A percentile compares a stretch with the other conserved stretches of the same genome.
phyloP scores from a whole-genome alignment of 1,284 basidiomycete species.

The Phellopilus nigrolimitatus region DNA sequence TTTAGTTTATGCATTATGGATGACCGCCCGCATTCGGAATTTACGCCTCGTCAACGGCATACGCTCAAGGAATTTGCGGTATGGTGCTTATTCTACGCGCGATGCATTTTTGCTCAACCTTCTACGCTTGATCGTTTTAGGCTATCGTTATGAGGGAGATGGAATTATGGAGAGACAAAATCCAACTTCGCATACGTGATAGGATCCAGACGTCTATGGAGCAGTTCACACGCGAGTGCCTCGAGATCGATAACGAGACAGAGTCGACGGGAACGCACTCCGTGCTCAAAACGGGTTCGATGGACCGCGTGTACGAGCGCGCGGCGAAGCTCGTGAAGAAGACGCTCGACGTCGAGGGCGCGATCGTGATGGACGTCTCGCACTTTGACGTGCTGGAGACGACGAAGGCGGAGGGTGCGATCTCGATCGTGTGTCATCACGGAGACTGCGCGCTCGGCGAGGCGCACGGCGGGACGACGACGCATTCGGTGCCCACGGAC shows the following conservation, averaged over 20 bases:
- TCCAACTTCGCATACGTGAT: conserved; percentile 86
- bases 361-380: conserved; percentile 88
- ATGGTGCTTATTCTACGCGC: conserved; percentile 24
- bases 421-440: conserved; percentile 57
- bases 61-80: conserved; percentile 91
- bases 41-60: conserved; percentile 84
- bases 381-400: conserved; percentile 86
- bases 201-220: conserved; percentile 96
- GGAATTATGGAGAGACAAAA: conserved; percentile 94
- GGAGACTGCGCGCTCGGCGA: conserved; percentile 29
- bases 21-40: conserved; percentile 78
- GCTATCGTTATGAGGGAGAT: conserved; percentile 94
- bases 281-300: conserved; percentile 42
- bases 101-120: not conserved
- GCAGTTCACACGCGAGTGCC: conserved; percentile 89
- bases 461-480: conserved; percentile 40
- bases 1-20: conserved; percentile 79
- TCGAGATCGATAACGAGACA: conserved; percentile 79
- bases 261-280: conserved; percentile 27
- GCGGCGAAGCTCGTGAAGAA: conserved; percentile 85
- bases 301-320: conserved; percentile 84
- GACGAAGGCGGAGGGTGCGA: conserved; percentile 58
- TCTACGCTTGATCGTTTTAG: conserved; percentile 28
- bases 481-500: conserved; percentile 51
- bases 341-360: conserved; percentile 89